Evolutionary conservation across 495 filamentous ascomycete genomes (phyloP).

Genomic region (Daldinia childiae): DNA sequence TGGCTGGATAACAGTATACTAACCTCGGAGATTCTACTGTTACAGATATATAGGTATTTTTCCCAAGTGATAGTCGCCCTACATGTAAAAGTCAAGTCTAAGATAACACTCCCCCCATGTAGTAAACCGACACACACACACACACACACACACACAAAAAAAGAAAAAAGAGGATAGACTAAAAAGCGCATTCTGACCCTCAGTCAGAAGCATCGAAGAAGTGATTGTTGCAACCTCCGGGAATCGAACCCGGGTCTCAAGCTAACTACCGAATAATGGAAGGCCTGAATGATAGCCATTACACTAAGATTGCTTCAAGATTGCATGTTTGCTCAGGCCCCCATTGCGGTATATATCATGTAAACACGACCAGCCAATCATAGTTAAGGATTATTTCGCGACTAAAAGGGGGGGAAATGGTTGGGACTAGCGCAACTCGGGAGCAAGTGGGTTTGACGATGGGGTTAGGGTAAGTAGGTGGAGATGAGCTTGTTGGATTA

Average conservation of each 20-base stretch:
- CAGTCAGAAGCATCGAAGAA: too few relatives aligned
- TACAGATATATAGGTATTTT: too few relatives aligned
- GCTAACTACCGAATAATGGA: not conserved
- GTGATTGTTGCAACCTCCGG: not conserved
- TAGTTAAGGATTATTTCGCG: not conserved
- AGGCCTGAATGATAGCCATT: slow-evolving; percentile 1
- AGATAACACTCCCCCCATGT: too few relatives aligned
- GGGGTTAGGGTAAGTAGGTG: not conserved
- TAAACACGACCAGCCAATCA: not conserved
- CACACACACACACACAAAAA: too few relatives aligned
- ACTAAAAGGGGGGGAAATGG: not conserved
- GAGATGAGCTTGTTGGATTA: too few relatives aligned
- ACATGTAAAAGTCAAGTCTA: too few relatives aligned
- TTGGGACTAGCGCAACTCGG: not conserved
- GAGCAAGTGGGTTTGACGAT: not conserved
- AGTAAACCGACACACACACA: too few relatives aligned
- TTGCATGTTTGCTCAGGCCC: not conserved
- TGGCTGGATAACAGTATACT: too few relatives aligned
- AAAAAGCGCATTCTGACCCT: too few relatives aligned
- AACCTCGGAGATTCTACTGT: too few relatives aligned
- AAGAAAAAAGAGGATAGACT: too few relatives aligned
- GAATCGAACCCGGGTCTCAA: slow-evolving; percentile 1
- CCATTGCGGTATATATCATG: not conserved
- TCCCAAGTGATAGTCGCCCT: too few relatives aligned
- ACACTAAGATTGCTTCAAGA: not conserved